Base-by-base conservation (phyloP, 371 early-diverging fungal genomes). In the Fennellomyces sp. region DNA sequence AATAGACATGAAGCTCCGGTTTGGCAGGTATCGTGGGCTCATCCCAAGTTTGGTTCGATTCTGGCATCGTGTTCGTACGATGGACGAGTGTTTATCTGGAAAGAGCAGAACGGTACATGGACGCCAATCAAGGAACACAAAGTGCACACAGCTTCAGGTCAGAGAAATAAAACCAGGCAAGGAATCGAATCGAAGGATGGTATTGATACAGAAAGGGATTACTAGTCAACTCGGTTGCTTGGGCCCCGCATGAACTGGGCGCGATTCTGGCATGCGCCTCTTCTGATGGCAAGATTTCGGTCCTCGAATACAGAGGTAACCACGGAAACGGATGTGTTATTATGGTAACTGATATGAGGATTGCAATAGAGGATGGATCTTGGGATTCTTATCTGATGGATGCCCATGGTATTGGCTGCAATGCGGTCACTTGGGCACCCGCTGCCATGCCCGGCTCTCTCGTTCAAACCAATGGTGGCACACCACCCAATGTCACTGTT, bases 11-110 rank as follows among this genome's bases (percentile, higher is more conserved):
- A 93, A 53, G 98, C 97, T 12, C 99, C 99, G 4, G 97, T 98
- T n/a, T 98, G 99, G 99, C 96, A 96, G 75, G 94, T 98, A n/a
- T 82, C 95, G 12, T 98, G 99, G 99, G 97, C 97, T 5, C 99
- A 98, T 70, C 99, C 99, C 35, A 96, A 96, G 75, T 97, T 92
- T 72, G 97, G 97, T 50, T 90, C 84, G 61, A 89, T 97, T 49
- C 81, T 98, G 41, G 99, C 97, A 11, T 96, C 97, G 13, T 96
- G 97, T 76, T 94, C 96, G 23, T 97, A 97, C 68, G 99, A 98
- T 70, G 90, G 92, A 30, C 89, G 91, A 51, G 97, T 97, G 29
- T 84, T 94, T 67, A 91, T 98, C 52, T 98, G 97, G 93, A 94
- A 94, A 65, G 97, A 97, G 66, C 88, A 84, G 47, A 91, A 91